Percentiles rank a stretch among this genome's conserved stretches.
phyloP scores from a whole-genome alignment of 768 basidiomycete species.

The Kwoniella botswanensis region DNA sequence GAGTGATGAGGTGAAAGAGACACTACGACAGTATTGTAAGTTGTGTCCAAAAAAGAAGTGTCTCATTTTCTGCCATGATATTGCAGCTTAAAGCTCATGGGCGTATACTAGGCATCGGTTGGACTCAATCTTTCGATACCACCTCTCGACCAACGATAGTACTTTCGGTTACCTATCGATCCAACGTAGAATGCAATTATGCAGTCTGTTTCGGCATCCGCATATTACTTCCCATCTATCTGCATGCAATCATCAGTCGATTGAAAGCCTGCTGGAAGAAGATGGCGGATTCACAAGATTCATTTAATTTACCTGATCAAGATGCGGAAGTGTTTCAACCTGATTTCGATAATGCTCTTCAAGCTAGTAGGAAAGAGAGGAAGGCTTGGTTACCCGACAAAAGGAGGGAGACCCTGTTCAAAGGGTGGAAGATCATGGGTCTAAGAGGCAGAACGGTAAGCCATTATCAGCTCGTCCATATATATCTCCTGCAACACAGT shows the following conservation, averaged over 20 bases:
- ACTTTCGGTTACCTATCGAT: conserved; percentile 29
- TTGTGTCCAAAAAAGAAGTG: not conserved
- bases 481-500: not conserved
- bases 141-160: conserved; percentile 34
- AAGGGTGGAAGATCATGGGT: conserved; percentile 45
- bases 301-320: conserved; percentile 38
- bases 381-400: conserved; percentile 42
- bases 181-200: conserved; percentile 39
- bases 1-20: conserved; percentile 23
- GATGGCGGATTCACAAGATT: conserved; percentile 46
- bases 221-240: conserved; percentile 38
- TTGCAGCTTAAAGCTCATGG: too few species aligned
- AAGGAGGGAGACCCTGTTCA: conserved; percentile 30
- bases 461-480: not conserved
- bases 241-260: conserved; percentile 28
- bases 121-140: conserved; percentile 35
- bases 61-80: not conserved
- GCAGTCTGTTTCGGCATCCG: conserved; percentile 47
- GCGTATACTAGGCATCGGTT: conserved; percentile 35
- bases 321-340: conserved; percentile 31
- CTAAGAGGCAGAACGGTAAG: conserved; percentile 35
- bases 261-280: conserved; percentile 40
- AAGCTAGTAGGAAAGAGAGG: conserved; percentile 14
- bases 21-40: conserved; percentile 40
- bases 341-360: conserved; percentile 24